These are phyloP conservation scores for Neurospora terricola DNA, from an alignment of 495 filamentous ascomycete genomes.

Conservation along the genomic window DNA sequence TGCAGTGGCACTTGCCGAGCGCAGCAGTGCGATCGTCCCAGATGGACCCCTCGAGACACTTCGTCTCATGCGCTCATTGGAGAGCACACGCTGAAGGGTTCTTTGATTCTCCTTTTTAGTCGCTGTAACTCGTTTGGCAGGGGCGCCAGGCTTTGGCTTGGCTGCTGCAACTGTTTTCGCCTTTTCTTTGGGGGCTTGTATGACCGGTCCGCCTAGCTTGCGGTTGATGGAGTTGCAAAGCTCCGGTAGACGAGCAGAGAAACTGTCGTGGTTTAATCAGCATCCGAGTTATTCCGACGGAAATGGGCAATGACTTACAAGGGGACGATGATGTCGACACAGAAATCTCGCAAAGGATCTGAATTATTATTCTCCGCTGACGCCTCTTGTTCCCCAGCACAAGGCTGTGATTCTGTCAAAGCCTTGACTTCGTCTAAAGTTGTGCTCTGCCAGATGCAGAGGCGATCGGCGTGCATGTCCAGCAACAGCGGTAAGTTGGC, in stretches of 20 bases:
- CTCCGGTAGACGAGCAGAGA: slow-evolving; percentile 71
- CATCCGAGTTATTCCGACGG: neutral
- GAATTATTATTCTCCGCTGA: slow-evolving; percentile 21
- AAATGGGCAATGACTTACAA: slow-evolving; percentile 50
- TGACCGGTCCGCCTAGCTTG: slow-evolving; percentile 72
- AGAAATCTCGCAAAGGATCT: slow-evolving; percentile 55
- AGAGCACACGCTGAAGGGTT: slow-evolving; percentile 59
- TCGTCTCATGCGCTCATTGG: slow-evolving; percentile 50
- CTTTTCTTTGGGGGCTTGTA: slow-evolving; percentile 47
- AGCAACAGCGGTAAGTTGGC: slow-evolving; percentile 48
- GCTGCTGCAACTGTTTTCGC: slow-evolving; percentile 26
- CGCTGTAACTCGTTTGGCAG: slow-evolving; percentile 39
- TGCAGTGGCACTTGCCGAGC: slow-evolving; percentile 56
- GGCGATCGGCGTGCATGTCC: slow-evolving; percentile 76
- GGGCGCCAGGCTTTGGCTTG: slow-evolving; percentile 44
- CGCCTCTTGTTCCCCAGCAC: slow-evolving; percentile 17
- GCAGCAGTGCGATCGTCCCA: slow-evolving; percentile 48
- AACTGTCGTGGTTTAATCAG: slow-evolving; percentile 35
- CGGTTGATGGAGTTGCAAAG: slow-evolving; percentile 69
- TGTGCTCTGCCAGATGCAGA: slow-evolving; percentile 96
- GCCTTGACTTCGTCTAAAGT: slow-evolving; percentile 44
- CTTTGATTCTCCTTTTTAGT: slow-evolving; percentile 45
- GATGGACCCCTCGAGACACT: slow-evolving; percentile 42
- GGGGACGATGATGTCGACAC: slow-evolving; percentile 83
- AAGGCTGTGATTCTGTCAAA: slow-evolving; percentile 37